A percentile compares a stretch with the other conserved stretches of the same genome.
phyloP scores from a whole-genome alignment of 306 rosid genomes.

The Pachyrhizus erosus region DNA sequence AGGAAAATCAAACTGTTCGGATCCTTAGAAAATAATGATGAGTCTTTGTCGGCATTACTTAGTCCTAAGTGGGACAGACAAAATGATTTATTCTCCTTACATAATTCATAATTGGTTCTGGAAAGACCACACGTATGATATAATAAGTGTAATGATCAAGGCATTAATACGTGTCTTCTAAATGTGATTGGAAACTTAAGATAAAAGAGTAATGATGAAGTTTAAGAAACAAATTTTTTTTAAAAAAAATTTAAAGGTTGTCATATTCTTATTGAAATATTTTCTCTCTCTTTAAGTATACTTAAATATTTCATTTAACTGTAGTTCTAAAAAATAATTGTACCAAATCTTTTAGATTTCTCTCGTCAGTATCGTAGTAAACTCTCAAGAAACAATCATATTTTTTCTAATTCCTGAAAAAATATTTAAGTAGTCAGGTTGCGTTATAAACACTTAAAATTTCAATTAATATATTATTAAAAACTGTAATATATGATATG shows the following conservation, averaged over 20 bases:
- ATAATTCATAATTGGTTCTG: constrained; percentile 37
- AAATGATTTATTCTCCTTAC: constrained; percentile 30
- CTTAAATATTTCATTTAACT: not conserved
- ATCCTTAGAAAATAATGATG: constrained; percentile 35
- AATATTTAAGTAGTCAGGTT: too few relatives aligned
- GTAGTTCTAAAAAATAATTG: not conserved
- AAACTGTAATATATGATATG: too few relatives aligned
- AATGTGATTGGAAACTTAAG: constrained; percentile 46
- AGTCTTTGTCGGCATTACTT: constrained; percentile 34
- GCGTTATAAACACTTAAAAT: not conserved
- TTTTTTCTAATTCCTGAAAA: too few relatives aligned
- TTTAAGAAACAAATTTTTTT: not conserved
- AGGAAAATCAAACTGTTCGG: not conserved
- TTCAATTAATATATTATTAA: not conserved
- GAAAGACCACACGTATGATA: constrained; percentile 50
- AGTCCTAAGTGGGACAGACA: constrained; percentile 36
- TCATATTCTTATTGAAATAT: not conserved
- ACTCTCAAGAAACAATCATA: too few relatives aligned
- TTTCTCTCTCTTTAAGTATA: not conserved
- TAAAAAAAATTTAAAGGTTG: not conserved
- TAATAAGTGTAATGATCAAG: constrained; percentile 37
- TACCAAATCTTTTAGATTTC: not conserved
- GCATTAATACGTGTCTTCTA: constrained; percentile 28
- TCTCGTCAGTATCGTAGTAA: too few relatives aligned
- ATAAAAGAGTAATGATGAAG: constrained; percentile 51